Percentiles rank a stretch among this genome's conserved stretches.
phyloP scores from a whole-genome alignment of 495 filamentous ascomycete genomes.

The Penicillium simplicissimum region DNA sequence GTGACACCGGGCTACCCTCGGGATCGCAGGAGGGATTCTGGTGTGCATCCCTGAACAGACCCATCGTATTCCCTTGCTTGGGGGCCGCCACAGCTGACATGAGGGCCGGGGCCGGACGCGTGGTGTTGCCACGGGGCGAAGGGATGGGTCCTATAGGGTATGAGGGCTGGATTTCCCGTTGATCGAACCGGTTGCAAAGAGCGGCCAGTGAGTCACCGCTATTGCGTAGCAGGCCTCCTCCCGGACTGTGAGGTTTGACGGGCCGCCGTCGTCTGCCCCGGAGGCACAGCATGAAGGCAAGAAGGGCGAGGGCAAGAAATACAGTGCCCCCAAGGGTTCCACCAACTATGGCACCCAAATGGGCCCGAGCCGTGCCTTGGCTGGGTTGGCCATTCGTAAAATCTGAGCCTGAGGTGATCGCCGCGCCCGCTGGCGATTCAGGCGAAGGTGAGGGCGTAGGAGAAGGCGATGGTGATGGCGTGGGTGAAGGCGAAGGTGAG shows the following conservation, averaged over 20 bases:
- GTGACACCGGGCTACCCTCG: slow-evolving; percentile 8
- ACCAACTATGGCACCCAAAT: slow-evolving; percentile 28
- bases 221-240: slow-evolving; percentile 20
- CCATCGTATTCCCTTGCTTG: slow-evolving; percentile 12
- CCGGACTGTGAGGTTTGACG: slow-evolving; percentile 10
- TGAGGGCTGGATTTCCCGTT: slow-evolving; percentile 4
- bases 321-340: slow-evolving; percentile 30
- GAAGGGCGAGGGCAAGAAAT: slow-evolving; percentile 24
- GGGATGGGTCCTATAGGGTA: background rate
- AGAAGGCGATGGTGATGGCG: too few relatives aligned
- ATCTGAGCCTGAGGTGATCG: slow-evolving; percentile 3
- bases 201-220: slow-evolving; percentile 18
- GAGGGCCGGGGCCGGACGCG: slow-evolving; percentile 2
- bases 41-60: slow-evolving; percentile 1
- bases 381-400: background rate
- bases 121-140: background rate
- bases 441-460: slow-evolving; percentile 7
- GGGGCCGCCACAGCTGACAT: slow-evolving; percentile 7
- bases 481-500: too few relatives aligned
- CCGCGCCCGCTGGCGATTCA: background rate
- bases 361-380: background rate
- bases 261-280: slow-evolving; percentile 23
- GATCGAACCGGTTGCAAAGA: background rate
- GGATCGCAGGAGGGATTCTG: slow-evolving; percentile 11
- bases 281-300: slow-evolving; percentile 24